phyloP scores from a whole-genome alignment of 129 eudicot species.

The Deinandra increscens region DNA sequence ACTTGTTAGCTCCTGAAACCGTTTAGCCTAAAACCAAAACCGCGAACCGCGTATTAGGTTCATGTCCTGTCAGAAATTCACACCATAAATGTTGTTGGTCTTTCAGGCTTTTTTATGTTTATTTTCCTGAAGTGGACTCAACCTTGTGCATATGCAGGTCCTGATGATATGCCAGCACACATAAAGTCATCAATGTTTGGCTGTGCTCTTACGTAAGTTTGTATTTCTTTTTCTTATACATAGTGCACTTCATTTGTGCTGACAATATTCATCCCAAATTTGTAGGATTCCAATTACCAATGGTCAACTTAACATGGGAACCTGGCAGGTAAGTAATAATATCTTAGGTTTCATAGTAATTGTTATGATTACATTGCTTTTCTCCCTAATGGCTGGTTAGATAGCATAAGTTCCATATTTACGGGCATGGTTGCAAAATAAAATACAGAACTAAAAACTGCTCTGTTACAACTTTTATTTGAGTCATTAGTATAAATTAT shows the following conservation, averaged over 20 bases:
- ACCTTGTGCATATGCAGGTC: conserved; percentile 56
- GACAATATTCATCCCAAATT: conserved; percentile 17
- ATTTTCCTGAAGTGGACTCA: conserved; percentile 6
- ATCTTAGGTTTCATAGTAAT: not conserved
- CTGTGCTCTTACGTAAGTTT: conserved; percentile 69
- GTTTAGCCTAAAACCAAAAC: too few relatives aligned
- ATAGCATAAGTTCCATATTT: not conserved
- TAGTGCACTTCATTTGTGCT: not conserved
- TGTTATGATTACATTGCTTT: not conserved
- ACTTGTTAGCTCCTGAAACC: too few relatives aligned
- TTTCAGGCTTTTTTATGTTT: too few relatives aligned
- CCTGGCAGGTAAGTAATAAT: conserved; percentile 77
- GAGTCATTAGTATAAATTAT: not conserved
- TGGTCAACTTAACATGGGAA: conserved; percentile 94
- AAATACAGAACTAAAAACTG: not conserved
- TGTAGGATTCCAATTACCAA: conserved; percentile 85
- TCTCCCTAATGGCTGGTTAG: not conserved
- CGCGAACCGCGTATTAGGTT: too few relatives aligned
- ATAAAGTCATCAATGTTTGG: conserved; percentile 99
- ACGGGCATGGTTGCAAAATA: not conserved
- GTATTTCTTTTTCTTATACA: conserved; percentile 15
- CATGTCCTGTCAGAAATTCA: too few relatives aligned
- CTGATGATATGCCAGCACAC: conserved; percentile 99
- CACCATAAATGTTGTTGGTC: too few relatives aligned
- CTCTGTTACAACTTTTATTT: not conserved